Percentiles rank a stretch among this genome's conserved stretches.
Evolutionary conservation across 2,329 filamentous ascomycete genomes (phyloP).

Genomic region (Scleromitrula shiraiana): DNA sequence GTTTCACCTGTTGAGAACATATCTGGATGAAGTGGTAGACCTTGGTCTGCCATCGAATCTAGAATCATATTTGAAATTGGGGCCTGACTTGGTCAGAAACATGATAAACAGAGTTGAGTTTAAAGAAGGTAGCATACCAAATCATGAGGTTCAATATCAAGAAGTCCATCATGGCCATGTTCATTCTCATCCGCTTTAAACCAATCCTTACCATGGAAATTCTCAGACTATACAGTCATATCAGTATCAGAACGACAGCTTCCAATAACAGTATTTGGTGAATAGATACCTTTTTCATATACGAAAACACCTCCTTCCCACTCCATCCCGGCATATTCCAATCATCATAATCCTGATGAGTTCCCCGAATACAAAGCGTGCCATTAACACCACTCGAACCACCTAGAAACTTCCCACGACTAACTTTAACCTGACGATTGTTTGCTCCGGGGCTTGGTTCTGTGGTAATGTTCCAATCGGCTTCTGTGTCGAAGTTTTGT

Average conservation of each 20-base stretch:
- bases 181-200: constrained; percentile 40
- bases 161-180: constrained; percentile 44
- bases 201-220: constrained; percentile 50
- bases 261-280: background rate
- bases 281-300: constrained; percentile 50
- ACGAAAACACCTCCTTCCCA: constrained; percentile 47
- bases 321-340: constrained; percentile 48
- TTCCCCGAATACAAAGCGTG: constrained; percentile 41
- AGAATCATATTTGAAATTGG: constrained; percentile 48
- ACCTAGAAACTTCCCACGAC: constrained; percentile 41
- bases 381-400: constrained; percentile 43
- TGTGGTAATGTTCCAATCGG: constrained; percentile 44
- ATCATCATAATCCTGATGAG: constrained; percentile 44
- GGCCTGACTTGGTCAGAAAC: constrained; percentile 10
- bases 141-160: constrained; percentile 50
- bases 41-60: constrained; percentile 46
- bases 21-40: constrained; percentile 46
- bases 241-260: background rate
- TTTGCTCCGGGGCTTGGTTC: constrained; percentile 34
- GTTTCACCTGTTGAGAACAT: constrained; percentile 49
- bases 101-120: background rate
- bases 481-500: constrained; percentile 39
- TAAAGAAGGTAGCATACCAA: constrained; percentile 31
- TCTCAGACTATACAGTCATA: constrained; percentile 38
- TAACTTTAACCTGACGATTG: constrained; percentile 38